Base-by-base conservation (phyloP, 306 rosid species). In the Dryas octopetala region DNA sequence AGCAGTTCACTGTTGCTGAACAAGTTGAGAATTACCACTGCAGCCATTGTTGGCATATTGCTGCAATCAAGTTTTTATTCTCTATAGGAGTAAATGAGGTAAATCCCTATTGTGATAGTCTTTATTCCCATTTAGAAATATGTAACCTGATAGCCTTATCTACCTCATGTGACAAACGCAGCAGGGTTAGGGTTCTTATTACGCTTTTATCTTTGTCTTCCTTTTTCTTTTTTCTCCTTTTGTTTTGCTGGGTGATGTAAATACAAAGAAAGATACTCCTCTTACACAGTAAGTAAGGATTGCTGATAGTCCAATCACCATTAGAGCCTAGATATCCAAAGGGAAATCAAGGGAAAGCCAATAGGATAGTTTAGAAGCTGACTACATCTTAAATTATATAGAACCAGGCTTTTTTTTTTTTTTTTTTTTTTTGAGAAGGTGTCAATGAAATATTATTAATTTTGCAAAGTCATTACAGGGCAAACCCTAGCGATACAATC, bases 11-110 rank as follows among this genome's bases (percentile, higher is more conserved):
- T 73, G 83, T 67, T 65, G 91, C 98, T 59, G 97, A 95, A 78
- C 92, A 85, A 80, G 85, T 95, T 59, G 95, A 94, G 84, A 91
- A 85, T 81, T 95, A 88, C 74, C 85, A n/a, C 77, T 91, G 97
- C 85, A 81, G 68, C 88, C 74, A 74, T 80, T 95, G 98, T 89
- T 91, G 97, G 97, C 97, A 91, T 78, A 78, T 79, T 57, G 91
- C 95, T 14, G 97, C 89, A 62, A 80, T 88, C 71, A 89, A 90
- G 84, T 95, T 86, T 82, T 84, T 91, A 79, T 77, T 91, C 44
- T 32, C 91, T 58, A 65, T 78, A 71, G 86, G 86, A 75, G 87
- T 73, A 57, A 81, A 86, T 80, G 91, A 94, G 93, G 98, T 94
- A 76, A 19, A 47, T 77, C 59, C 50, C 5, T 71, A 17, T n/a